A percentile compares a stretch with the other conserved stretches of the same genome.
phyloP scores from a whole-genome alignment of 768 basidiomycete genomes.

The Lentinula boryana region DNA sequence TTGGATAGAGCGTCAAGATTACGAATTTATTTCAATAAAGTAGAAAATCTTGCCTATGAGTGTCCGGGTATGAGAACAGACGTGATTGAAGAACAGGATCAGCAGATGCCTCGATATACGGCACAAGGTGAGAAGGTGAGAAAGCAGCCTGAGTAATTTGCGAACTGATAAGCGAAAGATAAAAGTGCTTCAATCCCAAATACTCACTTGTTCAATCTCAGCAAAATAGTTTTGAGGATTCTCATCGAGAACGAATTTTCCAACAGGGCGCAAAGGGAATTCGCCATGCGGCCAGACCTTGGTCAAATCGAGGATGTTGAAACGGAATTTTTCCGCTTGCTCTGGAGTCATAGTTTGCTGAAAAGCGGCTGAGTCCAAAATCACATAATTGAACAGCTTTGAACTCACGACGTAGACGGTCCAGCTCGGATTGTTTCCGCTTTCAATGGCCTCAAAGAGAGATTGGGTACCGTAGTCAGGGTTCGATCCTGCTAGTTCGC shows the following conservation, averaged over 20 bases:
- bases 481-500: constrained; percentile 62
- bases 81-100: constrained; percentile 95
- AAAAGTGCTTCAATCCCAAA: constrained; percentile 18
- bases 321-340: constrained; percentile 86
- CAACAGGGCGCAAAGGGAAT: constrained; percentile 84
- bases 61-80: constrained; percentile 92
- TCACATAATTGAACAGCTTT: neutral
- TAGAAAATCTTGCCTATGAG: constrained; percentile 41
- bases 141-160: constrained; percentile 54
- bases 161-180: neutral
- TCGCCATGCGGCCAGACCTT: constrained; percentile 88
- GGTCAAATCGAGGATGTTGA: constrained; percentile 88
- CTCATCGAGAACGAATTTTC: constrained; percentile 77
- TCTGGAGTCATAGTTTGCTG: constrained; percentile 91
- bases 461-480: constrained; percentile 80
- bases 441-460: constrained; percentile 79
- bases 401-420: constrained; percentile 73
- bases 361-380: constrained; percentile 10
- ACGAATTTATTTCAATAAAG: neutral
- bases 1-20: neutral
- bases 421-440: constrained; percentile 79
- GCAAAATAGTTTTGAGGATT: constrained; percentile 87
- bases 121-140: constrained; percentile 82
- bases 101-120: constrained; percentile 83
- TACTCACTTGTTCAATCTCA: constrained; percentile 84